A percentile compares a stretch with the other conserved stretches of the same genome.
Evolutionary conservation across 1,284 basidiomycete genomes (phyloP).

Genomic region (Tylopilus sp.): DNA sequence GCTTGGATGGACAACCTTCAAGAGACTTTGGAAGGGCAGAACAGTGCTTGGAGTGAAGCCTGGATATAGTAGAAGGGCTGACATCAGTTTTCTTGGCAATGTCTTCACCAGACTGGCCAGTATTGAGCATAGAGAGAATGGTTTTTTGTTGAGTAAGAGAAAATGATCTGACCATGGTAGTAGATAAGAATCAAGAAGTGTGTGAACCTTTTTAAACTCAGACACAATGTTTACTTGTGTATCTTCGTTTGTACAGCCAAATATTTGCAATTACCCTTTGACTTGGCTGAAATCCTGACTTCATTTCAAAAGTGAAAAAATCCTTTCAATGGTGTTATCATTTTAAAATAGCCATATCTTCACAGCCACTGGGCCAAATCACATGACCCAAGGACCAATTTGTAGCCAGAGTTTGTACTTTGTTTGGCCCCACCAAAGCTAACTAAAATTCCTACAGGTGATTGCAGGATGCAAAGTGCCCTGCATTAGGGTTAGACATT

Average conservation of each 20-base stretch:
- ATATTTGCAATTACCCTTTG: background rate
- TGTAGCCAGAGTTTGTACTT: no score
- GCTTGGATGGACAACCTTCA: background rate
- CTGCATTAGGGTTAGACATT: no score
- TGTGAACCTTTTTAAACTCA: slow-evolving; percentile 1
- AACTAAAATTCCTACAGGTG: no score
- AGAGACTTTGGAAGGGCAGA: no score
- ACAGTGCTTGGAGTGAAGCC: background rate
- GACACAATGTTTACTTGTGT: background rate
- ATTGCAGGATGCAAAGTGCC: no score
- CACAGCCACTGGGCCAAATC: background rate
- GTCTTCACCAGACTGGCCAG: background rate
- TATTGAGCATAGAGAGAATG: background rate
- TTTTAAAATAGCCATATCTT: background rate
- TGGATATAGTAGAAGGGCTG: background rate
- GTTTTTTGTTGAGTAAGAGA: background rate
- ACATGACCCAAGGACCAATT: background rate
- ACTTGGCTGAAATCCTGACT: background rate
- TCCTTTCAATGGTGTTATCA: background rate
- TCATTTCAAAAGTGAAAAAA: background rate
- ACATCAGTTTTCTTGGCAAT: background rate
- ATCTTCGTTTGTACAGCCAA: background rate
- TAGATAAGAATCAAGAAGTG: background rate
- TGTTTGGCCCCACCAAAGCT: no score
- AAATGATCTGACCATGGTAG: background rate